Evolutionary conservation across 2,329 filamentous ascomycete genomes (phyloP).

Genomic region (Arthrinium puccinioides): DNA sequence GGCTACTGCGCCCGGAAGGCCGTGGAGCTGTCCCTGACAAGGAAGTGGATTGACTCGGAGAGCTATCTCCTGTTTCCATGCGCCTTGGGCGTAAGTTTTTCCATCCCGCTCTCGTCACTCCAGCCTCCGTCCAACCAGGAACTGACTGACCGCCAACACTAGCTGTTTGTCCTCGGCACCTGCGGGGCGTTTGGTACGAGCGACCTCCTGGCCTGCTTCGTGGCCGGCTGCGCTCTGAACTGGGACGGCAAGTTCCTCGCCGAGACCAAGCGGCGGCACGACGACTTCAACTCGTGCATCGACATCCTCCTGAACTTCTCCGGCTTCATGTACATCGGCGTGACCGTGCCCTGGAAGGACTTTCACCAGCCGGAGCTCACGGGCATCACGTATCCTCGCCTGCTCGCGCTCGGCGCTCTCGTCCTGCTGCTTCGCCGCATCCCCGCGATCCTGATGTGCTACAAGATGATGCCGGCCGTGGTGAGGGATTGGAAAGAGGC

Average conservation of each 20-base stretch:
- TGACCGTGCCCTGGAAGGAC: conserved; percentile 14
- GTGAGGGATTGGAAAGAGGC: conserved; percentile 11
- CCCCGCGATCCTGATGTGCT: conserved; percentile 11
- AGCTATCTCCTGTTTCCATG: conserved; percentile 45
- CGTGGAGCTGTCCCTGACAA: conserved; percentile 35
- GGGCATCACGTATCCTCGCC: conserved; percentile 5
- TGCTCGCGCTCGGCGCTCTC: conserved; percentile 11
- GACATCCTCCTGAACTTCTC: conserved; percentile 17
- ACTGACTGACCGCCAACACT: too few relatives aligned
- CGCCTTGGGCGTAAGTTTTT: conserved; percentile 34
- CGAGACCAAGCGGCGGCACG: conserved; percentile 48
- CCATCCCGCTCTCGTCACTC: too few relatives aligned
- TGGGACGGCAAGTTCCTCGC: conserved; percentile 55
- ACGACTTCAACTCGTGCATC: conserved; percentile 49
- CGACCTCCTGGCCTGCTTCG: conserved; percentile 54
- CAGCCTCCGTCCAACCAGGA: too few relatives aligned
- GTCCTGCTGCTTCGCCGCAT: conserved; percentile 14
- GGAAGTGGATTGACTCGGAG: conserved; percentile 48
- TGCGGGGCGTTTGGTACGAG: conserved; percentile 51
- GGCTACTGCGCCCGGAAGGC: conserved; percentile 40
- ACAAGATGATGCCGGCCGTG: conserved; percentile 10
- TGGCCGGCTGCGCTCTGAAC: conserved; percentile 51
- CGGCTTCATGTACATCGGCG: conserved; percentile 18
- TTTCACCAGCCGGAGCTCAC: conserved; percentile 4
- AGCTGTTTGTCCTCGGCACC: conserved; percentile 51